These are phyloP conservation scores for Inosperma sp. DNA, from an alignment of 768 basidiomycete genomes.

Conservation along the genomic window DNA sequence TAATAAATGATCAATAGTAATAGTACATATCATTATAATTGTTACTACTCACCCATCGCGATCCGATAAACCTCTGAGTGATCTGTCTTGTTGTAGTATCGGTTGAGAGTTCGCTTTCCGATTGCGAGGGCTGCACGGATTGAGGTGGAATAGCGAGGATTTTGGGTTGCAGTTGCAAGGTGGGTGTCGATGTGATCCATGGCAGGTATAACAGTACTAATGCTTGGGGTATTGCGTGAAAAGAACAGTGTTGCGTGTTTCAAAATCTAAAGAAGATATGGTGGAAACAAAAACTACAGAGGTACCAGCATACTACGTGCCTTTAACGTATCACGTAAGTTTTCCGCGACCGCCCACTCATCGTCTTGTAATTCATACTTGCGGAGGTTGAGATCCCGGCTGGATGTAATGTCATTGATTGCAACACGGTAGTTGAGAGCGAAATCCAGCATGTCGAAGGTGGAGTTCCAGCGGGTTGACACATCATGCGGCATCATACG, in stretches of 20 bases:
- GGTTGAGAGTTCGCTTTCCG: too few species aligned
- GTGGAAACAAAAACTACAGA: not conserved
- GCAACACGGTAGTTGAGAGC: not conserved
- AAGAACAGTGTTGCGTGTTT: not conserved
- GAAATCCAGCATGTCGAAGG: not conserved
- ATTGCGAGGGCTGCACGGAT: too few species aligned
- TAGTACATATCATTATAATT: not conserved
- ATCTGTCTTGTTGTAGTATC: not conserved
- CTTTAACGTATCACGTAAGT: not conserved
- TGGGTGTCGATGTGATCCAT: too few species aligned
- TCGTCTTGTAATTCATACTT: not conserved
- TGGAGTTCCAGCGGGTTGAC: too few species aligned
- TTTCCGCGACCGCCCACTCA: not conserved
- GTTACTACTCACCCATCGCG: not conserved
- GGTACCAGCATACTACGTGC: not conserved
- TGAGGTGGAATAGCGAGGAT: not conserved
- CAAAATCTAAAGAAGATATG: not conserved
- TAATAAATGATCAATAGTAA: not conserved
- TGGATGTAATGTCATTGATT: not conserved
- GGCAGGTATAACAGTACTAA: too few species aligned
- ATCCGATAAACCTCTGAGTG: not conserved
- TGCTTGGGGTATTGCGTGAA: not conserved
- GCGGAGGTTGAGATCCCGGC: not conserved
- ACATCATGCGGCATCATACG: not conserved
- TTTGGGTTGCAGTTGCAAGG: not conserved